Conservation (phyloP, 1,284 basidiomycete species). For the Papiliotrema fonsecae region DNA sequence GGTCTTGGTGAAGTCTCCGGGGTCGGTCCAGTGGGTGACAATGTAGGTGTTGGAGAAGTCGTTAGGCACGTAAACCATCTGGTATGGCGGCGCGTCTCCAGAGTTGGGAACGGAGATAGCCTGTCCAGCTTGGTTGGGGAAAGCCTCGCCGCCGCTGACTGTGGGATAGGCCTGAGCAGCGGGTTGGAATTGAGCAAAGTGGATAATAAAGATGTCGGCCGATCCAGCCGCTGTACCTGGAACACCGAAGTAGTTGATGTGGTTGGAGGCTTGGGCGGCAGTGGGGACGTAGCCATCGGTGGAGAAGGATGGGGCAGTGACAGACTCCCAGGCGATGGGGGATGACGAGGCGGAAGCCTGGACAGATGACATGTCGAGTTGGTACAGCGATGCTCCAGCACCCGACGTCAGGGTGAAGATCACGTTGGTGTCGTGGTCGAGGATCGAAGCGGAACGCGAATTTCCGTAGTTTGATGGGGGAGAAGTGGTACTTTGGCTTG, state of each 20-base stretch:
- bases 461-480: conserved; percentile 31
- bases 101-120: conserved; percentile 69
- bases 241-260: conserved; percentile 64
- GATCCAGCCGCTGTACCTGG: conserved; percentile 62
- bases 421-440: conserved; percentile 85
- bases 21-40: conserved; percentile 52
- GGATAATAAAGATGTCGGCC: conserved; percentile 77
- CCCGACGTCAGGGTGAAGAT: conserved; percentile 53
- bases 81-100: conserved; percentile 61
- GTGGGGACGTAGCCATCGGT: conserved; percentile 39
- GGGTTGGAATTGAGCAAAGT: conserved; percentile 82
- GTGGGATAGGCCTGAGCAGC: conserved; percentile 60
- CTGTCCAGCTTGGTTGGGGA: conserved; percentile 72
- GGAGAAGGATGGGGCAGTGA: conserved; percentile 55
- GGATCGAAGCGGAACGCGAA: conserved; percentile 53
- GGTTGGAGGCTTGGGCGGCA: conserved; percentile 42
- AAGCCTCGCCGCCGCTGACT: conserved; percentile 50
- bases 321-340: conserved; percentile 60
- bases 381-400: conserved; percentile 48
- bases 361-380: conserved; percentile 62
- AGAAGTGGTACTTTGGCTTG: conserved; percentile 42
- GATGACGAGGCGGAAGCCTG: conserved; percentile 56
- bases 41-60: conserved; percentile 74
- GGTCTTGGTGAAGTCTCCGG: conserved; percentile 29
- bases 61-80: conserved; percentile 78